Evolutionary conservation across 345 rosid species (phyloP).

Genomic region (thale cress (Arabidopsis thaliana)): DNA sequence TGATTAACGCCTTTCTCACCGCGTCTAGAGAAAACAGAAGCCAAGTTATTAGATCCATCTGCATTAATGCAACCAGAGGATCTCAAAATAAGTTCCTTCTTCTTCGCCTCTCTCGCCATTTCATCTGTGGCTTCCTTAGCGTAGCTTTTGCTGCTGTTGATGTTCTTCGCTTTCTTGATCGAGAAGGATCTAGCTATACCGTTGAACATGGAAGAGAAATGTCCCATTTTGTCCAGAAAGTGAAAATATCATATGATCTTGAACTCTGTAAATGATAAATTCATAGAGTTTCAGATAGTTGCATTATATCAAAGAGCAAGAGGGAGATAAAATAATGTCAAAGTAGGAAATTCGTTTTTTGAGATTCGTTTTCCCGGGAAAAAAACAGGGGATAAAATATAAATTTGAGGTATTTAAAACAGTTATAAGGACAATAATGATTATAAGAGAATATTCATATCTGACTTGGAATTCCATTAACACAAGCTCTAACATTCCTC

Average conservation of each 20-base stretch:
- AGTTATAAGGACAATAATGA: conserved; percentile 42
- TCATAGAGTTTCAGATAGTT: conserved; percentile 27
- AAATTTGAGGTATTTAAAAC: conserved; percentile 23
- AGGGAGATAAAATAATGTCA: conserved; percentile 42
- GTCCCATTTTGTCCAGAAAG: conserved; percentile 57
- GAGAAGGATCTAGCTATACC: conserved; percentile 70
- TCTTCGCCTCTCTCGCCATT: conserved; percentile 83
- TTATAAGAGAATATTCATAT: conserved; percentile 47
- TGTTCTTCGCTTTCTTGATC: conserved; percentile 53
- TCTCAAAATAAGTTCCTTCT: conserved; percentile 67
- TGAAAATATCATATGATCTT: conserved; percentile 15
- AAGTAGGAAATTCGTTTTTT: conserved; percentile 35
- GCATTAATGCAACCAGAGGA: conserved; percentile 74
- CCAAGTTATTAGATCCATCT: conserved; percentile 66
- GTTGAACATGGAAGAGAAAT: conserved; percentile 80
- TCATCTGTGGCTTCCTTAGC: conserved; percentile 66
- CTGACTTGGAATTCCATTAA: conserved; percentile 44
- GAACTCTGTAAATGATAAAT: conserved; percentile 22
- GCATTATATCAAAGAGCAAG: conserved; percentile 40
- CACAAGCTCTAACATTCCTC: conserved; percentile 34
- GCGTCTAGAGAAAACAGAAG: conserved; percentile 77
- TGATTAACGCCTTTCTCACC: conserved; percentile 92
- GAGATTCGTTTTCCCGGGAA: conserved; percentile 46
- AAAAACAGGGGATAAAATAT: conserved; percentile 41
- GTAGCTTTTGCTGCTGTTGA: conserved; percentile 49